Base-by-base conservation (phyloP, 495 filamentous ascomycete genomes). In the Aspergillus homomorphus region DNA sequence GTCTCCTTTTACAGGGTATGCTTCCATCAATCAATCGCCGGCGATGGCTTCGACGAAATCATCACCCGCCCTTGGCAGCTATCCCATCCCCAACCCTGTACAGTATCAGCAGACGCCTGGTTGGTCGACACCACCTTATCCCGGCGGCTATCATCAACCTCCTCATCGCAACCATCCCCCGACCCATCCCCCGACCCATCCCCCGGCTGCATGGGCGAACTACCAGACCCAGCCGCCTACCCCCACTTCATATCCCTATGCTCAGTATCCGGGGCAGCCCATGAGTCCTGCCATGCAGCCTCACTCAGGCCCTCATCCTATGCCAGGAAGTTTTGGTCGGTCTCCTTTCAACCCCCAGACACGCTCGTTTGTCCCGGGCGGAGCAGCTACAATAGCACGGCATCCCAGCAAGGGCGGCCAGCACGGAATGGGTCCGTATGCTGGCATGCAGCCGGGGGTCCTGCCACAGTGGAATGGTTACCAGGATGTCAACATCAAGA, bases 271-370 rank as follows among this genome's bases (percentile, higher is more conserved):
- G 3, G 84, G 77, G 15, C 85, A 90, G 61, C 77, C 78, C 54
- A 81, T 89, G 66, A 84, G 85, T 53, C 72, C 84, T 42, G 81
- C 84, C 53, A 79, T 87, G 44, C 85, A 87, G 66, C 84, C 65
- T 53, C 63, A 61, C 43, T 22, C 72, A 49, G 74, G 80, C 48
- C 80, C 86, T 58, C 89, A 94, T 67, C 87, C 89, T 26, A 81
- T 96, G 44, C 89, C 90, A 15, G 90, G 89, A 18, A 91, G 87
- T 71, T 95, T 88, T 70, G 88, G 85, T 66, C 79, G 91, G 21
- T 88, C 90, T 65, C 82, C 88, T 20, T 96, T 97, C 78, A 96
- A 97, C 63, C 92, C 92, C 0, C 91, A 96, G 71, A 96, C 89
- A 12, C 88, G 92, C 58, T 85, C 90, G 2, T 97, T 97, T 66